Conservation (phyloP, 257 asterid genomes). For the Solanum chaucha region DNA sequence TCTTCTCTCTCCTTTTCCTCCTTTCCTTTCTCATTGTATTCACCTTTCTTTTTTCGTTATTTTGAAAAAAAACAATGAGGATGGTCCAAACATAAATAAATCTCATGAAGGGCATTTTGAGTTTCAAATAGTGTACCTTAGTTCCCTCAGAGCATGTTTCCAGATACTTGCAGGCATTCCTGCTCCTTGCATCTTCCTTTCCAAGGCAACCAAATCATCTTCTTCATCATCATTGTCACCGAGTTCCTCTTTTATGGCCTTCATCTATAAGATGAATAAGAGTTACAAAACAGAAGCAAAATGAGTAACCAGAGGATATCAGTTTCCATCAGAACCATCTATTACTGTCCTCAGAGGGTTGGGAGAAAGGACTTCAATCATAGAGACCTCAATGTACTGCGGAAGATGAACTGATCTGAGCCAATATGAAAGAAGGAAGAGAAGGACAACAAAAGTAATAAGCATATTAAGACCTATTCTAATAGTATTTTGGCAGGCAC, state of each 20-base stretch:
- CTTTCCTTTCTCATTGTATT: neutral
- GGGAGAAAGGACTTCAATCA: neutral
- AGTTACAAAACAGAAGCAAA: neutral
- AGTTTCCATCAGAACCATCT: neutral
- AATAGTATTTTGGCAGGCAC: neutral
- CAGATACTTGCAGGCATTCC: conserved; percentile 93
- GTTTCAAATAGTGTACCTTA: conserved; percentile 40
- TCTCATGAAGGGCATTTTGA: neutral
- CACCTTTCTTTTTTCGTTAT: neutral
- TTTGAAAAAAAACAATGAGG: neutral
- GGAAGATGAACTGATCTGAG: neutral
- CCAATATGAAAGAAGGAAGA: neutral
- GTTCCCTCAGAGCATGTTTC: conserved; percentile 94
- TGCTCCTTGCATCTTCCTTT: conserved; percentile 92
- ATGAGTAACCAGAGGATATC: neutral
- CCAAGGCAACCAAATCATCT: conserved; percentile 90
- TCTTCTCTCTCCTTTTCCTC: neutral
- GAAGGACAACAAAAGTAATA: neutral
- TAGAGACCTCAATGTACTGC: neutral
- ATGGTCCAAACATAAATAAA: neutral
- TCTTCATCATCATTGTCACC: conserved; percentile 96
- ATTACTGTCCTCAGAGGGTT: neutral
- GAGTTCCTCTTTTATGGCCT: conserved; percentile 97
- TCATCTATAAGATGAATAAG: conserved; percentile 58
- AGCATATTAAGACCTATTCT: neutral